Evolutionary conservation across 1,284 basidiomycete genomes (phyloP).

Genomic region (Ceratorhiza oryzae-sativae): DNA sequence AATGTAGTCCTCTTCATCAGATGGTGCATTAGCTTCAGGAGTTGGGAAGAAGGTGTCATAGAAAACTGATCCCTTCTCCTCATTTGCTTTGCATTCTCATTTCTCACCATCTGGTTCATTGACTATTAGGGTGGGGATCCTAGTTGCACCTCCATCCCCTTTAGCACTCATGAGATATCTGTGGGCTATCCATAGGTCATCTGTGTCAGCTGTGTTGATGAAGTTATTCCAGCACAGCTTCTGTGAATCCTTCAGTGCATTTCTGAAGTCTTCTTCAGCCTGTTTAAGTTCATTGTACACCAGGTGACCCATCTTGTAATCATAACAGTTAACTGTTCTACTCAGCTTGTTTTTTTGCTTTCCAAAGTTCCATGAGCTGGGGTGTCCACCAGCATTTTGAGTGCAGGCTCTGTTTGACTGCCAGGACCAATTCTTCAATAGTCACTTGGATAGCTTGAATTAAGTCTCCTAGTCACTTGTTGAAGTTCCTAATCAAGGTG

Average conservation of each 20-base stretch:
- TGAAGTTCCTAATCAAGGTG: not conserved
- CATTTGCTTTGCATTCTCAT: not conserved
- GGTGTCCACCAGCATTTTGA: constrained; percentile 35
- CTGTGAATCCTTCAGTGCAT: constrained; percentile 14
- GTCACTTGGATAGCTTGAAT: not conserved
- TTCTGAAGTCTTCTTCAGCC: not conserved
- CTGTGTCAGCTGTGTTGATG: constrained; percentile 30
- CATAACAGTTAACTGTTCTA: not conserved
- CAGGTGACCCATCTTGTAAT: not conserved
- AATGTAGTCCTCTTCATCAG: constrained; percentile 1
- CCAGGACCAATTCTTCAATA: not conserved
- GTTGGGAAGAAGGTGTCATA: constrained; percentile 41
- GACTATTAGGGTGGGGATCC: constrained; percentile 26
- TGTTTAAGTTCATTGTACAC: not conserved
- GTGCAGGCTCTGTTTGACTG: not conserved
- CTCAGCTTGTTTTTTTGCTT: not conserved
- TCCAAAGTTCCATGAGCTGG: constrained; percentile 2
- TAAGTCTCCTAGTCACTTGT: not conserved
- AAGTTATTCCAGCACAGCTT: constrained; percentile 36
- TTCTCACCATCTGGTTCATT: not conserved
- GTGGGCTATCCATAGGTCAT: constrained; percentile 38
- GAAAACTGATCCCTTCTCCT: constrained; percentile 34
- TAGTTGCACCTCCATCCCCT: not conserved
- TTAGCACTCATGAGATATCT: constrained; percentile 12
- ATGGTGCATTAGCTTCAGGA: not conserved